Base-by-base conservation (phyloP, 164 flowering plant species). In the Kingdonia uniflora region DNA sequence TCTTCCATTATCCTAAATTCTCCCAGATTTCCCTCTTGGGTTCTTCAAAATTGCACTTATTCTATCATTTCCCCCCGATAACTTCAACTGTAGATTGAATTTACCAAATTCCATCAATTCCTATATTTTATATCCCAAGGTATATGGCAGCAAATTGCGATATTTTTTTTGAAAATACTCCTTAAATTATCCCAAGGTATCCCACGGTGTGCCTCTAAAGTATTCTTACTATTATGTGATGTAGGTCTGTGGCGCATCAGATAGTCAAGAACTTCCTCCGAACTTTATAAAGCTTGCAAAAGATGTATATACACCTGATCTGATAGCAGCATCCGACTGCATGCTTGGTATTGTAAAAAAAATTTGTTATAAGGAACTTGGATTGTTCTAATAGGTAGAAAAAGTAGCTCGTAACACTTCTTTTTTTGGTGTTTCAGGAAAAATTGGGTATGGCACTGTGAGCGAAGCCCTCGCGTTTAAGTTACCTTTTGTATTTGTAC, bases 371-470 rank as follows among this genome's bases (percentile, higher is more conserved):
- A 29, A 49, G 41, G 14, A 19, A 47, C 46, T 63, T 35, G 35
- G 23, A 29, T 16, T 43, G n/a, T 19, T 46, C 19, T 15, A 17
- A 26, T 14, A 14, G 24, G 29, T 20, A 6, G 20, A 14, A 46
- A 51, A 23, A 12, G 17, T 16, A 16, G 16, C 15, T 29, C 26
- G 42, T 38, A 45, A 29, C 40, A 46, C 10, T 1, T 23, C 17
- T 16, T 23, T 11, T 42, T 54, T 42, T 26, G 0, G 37, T n/a
- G n/a, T 5, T 58, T 39, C 84, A 92, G 99, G 96, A 53, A 86
- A 92, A 80, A 92, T 88, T 80, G 99, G 96, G 42, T 88, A 92
- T 70, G 99, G 96, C 14, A 88, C 96, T 15, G 89, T 80, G 52
- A 88, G 97, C 67, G 97, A 88, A 74, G 91, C 99, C 51, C 66